Conservation (phyloP, 2,329 filamentous ascomycete species). For the Beauveria sp. region DNA sequence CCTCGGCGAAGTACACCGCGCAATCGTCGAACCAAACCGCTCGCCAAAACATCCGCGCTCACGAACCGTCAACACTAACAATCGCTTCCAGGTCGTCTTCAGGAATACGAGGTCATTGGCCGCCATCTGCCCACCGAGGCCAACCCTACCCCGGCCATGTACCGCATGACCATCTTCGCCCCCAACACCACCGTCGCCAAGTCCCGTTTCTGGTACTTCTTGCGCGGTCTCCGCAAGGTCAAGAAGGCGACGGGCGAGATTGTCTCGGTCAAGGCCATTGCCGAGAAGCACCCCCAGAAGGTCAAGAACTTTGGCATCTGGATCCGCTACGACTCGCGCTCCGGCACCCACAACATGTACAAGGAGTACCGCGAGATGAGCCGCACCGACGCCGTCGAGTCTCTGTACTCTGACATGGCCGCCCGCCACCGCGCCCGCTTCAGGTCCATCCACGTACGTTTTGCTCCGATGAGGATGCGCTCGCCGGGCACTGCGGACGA, state of each 20-base stretch:
- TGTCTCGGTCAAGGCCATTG: conserved; percentile 91
- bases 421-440: conserved; percentile 95
- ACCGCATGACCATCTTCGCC: conserved; percentile 99
- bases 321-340: conserved; percentile 99
- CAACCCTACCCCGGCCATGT: conserved; percentile 96
- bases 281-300: conserved; percentile 98
- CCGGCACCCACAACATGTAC: conserved; percentile 99
- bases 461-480: neutral
- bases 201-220: conserved; percentile 99
- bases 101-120: conserved; percentile 99
- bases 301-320: conserved; percentile 99
- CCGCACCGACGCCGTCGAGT: conserved; percentile 88
- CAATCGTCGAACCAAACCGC: conserved; percentile 5
- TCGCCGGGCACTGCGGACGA: neutral
- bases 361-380: conserved; percentile 99
- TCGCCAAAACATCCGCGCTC: neutral
- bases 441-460: conserved; percentile 93
- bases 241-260: conserved; percentile 99
- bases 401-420: conserved; percentile 99
- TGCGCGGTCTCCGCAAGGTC: conserved; percentile 98
- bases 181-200: conserved; percentile 97
- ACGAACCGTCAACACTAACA: conserved; percentile 23
- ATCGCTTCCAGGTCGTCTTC: conserved; percentile 76
- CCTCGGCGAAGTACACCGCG: neutral
- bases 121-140: conserved; percentile 96